These are phyloP conservation scores for Hapsidospora chrysogenum DNA, from an alignment of 495 filamentous ascomycete genomes.

Conservation along the genomic window DNA sequence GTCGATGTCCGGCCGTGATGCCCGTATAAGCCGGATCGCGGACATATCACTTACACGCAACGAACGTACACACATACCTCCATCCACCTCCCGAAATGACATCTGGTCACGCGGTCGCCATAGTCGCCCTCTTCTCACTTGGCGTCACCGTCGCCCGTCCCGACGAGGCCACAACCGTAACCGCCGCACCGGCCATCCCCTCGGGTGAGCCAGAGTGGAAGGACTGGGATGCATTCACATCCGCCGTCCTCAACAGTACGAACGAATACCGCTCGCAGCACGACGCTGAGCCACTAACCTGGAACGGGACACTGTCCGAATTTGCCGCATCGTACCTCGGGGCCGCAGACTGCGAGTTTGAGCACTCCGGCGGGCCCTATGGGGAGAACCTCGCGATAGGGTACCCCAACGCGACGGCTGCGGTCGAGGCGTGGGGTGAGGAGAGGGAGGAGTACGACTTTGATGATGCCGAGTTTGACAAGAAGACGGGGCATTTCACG, in stretches of 20 bases:
- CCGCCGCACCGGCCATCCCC: constrained; percentile 11
- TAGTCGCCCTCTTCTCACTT: no score
- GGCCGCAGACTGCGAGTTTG: constrained; percentile 33
- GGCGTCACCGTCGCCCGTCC: no score
- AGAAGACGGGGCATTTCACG: constrained; percentile 69
- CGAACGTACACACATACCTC: no score
- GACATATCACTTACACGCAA: no score
- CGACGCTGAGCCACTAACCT: constrained; percentile 41
- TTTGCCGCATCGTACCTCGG: constrained; percentile 30
- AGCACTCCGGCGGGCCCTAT: constrained; percentile 48
- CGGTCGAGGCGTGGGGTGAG: constrained; percentile 51
- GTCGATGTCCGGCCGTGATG: no score
- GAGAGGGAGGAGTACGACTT: constrained; percentile 47
- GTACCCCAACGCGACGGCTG: constrained; percentile 38
- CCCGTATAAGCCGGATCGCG: no score
- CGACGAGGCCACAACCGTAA: constrained; percentile 5
- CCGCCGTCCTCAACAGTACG: constrained; percentile 43
- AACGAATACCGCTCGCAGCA: constrained; percentile 52
- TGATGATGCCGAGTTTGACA: constrained; percentile 31
- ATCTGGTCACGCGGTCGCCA: no score
- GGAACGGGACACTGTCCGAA: constrained; percentile 45
- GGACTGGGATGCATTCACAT: constrained; percentile 28
- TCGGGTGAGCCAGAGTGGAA: constrained; percentile 28
- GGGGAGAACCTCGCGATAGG: constrained; percentile 69
- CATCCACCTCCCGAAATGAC: no score